Evolutionary conservation across 495 filamentous ascomycete species (phyloP), one percentile per base, ranked within the genome.

Genomic region (Penicillium salamii): DNA sequence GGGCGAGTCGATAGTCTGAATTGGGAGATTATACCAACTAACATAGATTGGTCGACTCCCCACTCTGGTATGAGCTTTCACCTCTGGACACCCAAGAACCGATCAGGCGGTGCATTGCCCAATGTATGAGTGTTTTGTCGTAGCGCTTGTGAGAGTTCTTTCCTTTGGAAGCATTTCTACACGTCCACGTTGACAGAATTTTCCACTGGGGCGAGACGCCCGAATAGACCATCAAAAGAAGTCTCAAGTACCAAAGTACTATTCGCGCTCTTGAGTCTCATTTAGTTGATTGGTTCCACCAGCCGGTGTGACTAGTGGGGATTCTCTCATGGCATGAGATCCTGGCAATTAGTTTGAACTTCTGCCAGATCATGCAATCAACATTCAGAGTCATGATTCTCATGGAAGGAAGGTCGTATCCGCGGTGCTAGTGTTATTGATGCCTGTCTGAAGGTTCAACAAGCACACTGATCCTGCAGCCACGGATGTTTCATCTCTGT

Each of bases 361-460:
- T 13, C 3, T 8, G 12, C 29, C 29, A 7, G 29, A 13, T 32
- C 29, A 32, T 13, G 29, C 29, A 32, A 32, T 32, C n/a, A 28
- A 9, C 24, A 32, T 32, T 11, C 12, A 32, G 29, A 11, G 5
- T 32, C 29, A 12, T 12, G 29, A 32, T 3, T 32, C 12, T n/a
- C n/a, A n/a, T n/a, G 9, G 9, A 8, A 32, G 46, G 36, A 33
- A 48, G 28, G 35, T 21, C 9, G 46, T 33, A 40, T 40, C 36
- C 26, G n/a, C 17, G 28, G 17, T 33, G 29, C 18, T 39, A 33
- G 36, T 23, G 35, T 14, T 17, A 40, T 32, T 32, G 35, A 32
- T 48, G 46, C 46, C 46, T 29, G 36, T 19, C 24, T 31, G 36
- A 48, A 35, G 46, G 38, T 48, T n/a, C 45, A 47, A 38, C 46